Evolutionary conservation across 257 asterid genomes (phyloP).

Genomic region (Primulina eburnea): DNA sequence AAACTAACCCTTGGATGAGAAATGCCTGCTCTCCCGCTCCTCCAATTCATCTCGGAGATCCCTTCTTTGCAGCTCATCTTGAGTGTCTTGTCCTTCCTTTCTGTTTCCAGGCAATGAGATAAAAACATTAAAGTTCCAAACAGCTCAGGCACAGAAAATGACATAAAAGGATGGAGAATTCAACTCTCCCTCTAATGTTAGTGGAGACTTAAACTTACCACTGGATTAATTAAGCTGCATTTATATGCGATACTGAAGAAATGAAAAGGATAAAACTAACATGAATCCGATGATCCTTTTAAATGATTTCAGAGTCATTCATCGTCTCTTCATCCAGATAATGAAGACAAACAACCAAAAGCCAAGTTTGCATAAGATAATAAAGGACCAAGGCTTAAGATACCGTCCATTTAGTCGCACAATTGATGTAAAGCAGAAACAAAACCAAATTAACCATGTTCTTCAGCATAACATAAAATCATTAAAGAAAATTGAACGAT

Average conservation of each 20-base stretch:
- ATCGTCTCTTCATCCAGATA: not conserved
- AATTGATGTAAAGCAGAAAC: not conserved
- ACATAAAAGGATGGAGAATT: not conserved
- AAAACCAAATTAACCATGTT: not conserved
- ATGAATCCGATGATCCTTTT: not conserved
- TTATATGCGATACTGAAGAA: no score
- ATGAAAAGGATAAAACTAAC: not conserved
- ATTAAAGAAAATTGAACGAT: not conserved
- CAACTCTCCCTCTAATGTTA: not conserved
- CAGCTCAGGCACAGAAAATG: not conserved
- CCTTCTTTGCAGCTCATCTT: slow-evolving; percentile 68
- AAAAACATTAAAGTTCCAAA: slow-evolving; percentile 2
- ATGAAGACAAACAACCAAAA: not conserved
- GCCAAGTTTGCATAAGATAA: not conserved
- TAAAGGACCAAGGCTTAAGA: not conserved
- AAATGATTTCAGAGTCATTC: not conserved
- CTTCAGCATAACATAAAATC: not conserved
- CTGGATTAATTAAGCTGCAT: no score
- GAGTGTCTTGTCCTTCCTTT: slow-evolving; percentile 85
- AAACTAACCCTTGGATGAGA: slow-evolving; percentile 55
- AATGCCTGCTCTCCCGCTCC: slow-evolving; percentile 80
- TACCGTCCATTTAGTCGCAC: not conserved
- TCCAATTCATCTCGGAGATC: slow-evolving; percentile 78
- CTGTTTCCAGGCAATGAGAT: slow-evolving; percentile 33
- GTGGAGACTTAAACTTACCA: no score